phyloP scores from a whole-genome alignment of 176 grass and related monocot genomes.

The Musa beccarii region DNA sequence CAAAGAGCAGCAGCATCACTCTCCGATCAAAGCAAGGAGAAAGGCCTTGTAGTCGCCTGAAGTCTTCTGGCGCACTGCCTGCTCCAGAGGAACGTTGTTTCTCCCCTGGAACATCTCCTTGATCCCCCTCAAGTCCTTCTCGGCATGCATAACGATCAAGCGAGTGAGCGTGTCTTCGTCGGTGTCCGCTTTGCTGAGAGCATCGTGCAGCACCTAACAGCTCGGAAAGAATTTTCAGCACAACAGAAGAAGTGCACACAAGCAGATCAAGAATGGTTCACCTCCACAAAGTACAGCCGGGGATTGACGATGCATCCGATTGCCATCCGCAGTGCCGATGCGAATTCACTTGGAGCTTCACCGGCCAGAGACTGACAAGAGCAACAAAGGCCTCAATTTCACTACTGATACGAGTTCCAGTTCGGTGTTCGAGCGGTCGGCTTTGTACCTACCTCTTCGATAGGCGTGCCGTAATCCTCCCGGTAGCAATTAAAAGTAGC shows the following conservation, averaged over 20 bases:
- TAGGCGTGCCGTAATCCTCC: conserved; percentile 32
- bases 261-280: conserved; percentile 8
- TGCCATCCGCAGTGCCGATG: conserved; percentile 29
- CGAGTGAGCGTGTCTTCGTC: conserved; percentile 61
- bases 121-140: conserved; percentile 69
- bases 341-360: conserved; percentile 31
- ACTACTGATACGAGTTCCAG: background rate
- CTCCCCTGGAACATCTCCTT: conserved; percentile 45
- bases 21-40: conserved; percentile 55
- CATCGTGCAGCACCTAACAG: conserved; percentile 37
- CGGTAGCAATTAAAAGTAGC: conserved; percentile 62
- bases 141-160: conserved; percentile 53
- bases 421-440: background rate
- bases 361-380: conserved; percentile 38
- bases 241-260: background rate
- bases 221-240: background rate
- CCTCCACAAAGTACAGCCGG: conserved; percentile 58
- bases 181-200: conserved; percentile 27
- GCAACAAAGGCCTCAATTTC: background rate
- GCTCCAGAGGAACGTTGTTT: conserved; percentile 38
- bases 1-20: conserved; percentile 16
- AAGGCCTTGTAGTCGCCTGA: conserved; percentile 65
- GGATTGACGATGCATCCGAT: conserved; percentile 37
- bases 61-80: conserved; percentile 43
- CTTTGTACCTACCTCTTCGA: conserved; percentile 63